Percentiles rank a stretch among this genome's conserved stretches.
These are phyloP conservation scores for Venturia aucupariae DNA, from an alignment of 2,329 filamentous ascomycete species.

Conservation along the genomic window DNA sequence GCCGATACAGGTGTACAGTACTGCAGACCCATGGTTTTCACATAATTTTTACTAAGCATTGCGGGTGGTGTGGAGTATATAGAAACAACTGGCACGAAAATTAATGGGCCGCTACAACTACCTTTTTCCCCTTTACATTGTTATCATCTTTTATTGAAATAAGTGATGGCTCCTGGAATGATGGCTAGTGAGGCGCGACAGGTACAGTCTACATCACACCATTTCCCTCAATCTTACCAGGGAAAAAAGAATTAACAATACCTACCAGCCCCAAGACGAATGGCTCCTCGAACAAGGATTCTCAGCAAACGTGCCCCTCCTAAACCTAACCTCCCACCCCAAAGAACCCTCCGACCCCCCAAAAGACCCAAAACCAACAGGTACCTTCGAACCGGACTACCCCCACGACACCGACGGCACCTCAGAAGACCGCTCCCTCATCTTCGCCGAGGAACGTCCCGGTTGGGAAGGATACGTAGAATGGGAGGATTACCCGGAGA, in stretches of 20 bases:
- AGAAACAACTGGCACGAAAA: not conserved
- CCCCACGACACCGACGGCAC: slow-evolving; percentile 32
- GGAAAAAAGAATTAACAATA: no score
- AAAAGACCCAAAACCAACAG: slow-evolving; percentile 26
- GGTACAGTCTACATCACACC: not conserved
- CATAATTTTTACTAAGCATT: not conserved
- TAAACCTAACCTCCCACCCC: slow-evolving; percentile 33
- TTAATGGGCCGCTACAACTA: no score
- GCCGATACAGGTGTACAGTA: no score
- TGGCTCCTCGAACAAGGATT: slow-evolving; percentile 47
- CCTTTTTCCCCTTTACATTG: not conserved
- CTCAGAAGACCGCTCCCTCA: slow-evolving; percentile 33
- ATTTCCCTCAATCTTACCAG: not conserved
- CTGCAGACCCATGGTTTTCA: not conserved
- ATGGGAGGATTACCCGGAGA: slow-evolving; percentile 62
- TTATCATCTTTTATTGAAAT: not conserved
- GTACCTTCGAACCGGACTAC: slow-evolving; percentile 18
- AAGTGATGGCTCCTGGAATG: not conserved
- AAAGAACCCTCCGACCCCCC: not conserved
- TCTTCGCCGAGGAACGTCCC: slow-evolving; percentile 36
- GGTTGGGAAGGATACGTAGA: slow-evolving; percentile 51
- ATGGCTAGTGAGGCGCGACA: slow-evolving; percentile 4
- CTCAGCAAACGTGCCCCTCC: slow-evolving; percentile 36
- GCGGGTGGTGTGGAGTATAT: not conserved
- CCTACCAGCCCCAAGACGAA: slow-evolving; percentile 37